phyloP scores from a whole-genome alignment of 148 eudicot genomes.

The Rhododendron simsii region DNA sequence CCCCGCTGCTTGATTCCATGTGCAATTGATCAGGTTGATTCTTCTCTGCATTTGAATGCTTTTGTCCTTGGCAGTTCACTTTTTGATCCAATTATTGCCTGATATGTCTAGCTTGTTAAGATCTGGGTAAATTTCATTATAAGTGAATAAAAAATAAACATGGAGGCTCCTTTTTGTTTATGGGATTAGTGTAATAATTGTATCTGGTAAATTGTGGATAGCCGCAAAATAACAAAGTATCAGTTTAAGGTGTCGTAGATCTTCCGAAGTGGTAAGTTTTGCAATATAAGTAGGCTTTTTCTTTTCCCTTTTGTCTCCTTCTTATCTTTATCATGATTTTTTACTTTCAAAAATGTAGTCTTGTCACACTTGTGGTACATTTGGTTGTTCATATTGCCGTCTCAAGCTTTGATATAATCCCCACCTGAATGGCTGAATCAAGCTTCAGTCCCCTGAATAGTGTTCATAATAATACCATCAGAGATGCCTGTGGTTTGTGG shows the following conservation, averaged over 20 bases:
- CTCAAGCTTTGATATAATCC: background rate
- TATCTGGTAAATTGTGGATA: background rate
- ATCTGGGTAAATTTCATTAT: background rate
- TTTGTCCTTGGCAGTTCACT: background rate
- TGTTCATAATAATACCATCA: background rate
- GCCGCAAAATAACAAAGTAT: background rate
- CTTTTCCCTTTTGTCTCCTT: background rate
- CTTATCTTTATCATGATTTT: background rate
- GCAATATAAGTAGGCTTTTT: background rate
- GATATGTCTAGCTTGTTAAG: background rate
- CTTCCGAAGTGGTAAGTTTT: background rate
- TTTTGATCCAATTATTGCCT: background rate
- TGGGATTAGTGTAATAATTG: background rate
- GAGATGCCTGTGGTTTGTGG: background rate
- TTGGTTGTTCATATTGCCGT: background rate
- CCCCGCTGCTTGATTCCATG: conserved; percentile 95
- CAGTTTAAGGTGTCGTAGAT: background rate
- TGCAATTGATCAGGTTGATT: conserved; percentile 95
- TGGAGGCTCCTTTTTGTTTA: conserved; percentile 3
- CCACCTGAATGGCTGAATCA: background rate
- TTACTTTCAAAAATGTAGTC: background rate
- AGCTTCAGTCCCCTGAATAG: background rate
- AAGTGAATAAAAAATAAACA: background rate
- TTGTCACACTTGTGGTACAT: background rate
- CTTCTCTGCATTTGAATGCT: background rate